Percentiles rank a stretch among this genome's conserved stretches.
Conservation (phyloP, 495 filamentous ascomycete genomes). For the Terfezia boudieri region DNA sequence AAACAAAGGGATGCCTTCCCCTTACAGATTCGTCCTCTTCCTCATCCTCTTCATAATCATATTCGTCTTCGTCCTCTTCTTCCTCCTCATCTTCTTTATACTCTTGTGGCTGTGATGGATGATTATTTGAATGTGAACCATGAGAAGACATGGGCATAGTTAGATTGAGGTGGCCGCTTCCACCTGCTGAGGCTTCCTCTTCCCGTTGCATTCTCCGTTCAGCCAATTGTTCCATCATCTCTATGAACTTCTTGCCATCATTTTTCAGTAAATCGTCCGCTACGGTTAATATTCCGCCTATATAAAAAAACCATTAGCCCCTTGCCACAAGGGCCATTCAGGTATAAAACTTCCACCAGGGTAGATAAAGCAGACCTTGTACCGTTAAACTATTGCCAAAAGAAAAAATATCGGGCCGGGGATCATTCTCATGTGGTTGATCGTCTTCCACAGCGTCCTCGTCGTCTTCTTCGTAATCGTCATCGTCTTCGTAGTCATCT, state of each 20-base stretch:
- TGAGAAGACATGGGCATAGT: conserved; percentile 21
- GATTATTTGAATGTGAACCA: conserved; percentile 22
- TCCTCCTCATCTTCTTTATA: conserved; percentile 45
- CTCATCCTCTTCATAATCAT: conserved; percentile 72
- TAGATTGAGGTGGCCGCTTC: conserved; percentile 16
- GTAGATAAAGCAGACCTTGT: conserved; percentile 45
- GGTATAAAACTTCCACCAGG: no score
- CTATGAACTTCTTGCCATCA: conserved; percentile 98
- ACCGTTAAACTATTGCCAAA: conserved; percentile 95
- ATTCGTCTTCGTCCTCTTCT: conserved; percentile 55
- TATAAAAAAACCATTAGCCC: background rate
- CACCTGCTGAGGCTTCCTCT: conserved; percentile 53
- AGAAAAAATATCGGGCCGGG: conserved; percentile 65
- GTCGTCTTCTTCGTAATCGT: conserved; percentile 33
- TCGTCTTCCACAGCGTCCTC: conserved; percentile 41
- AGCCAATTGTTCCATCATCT: conserved; percentile 99
- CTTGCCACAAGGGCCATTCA: no score
- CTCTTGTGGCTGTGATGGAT: conserved; percentile 39
- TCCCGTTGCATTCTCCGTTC: conserved; percentile 93
- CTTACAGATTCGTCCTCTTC: conserved; percentile 70
- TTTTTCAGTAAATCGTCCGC: conserved; percentile 97
- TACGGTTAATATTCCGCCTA: conserved; percentile 95
- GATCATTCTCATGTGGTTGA: conserved; percentile 27
- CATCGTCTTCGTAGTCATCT: conserved; percentile 21
- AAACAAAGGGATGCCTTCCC: background rate